Percentiles rank a stretch among this genome's conserved stretches.
Conservation (phyloP, 768 basidiomycete genomes). For the Favolaschia claudopus region DNA sequence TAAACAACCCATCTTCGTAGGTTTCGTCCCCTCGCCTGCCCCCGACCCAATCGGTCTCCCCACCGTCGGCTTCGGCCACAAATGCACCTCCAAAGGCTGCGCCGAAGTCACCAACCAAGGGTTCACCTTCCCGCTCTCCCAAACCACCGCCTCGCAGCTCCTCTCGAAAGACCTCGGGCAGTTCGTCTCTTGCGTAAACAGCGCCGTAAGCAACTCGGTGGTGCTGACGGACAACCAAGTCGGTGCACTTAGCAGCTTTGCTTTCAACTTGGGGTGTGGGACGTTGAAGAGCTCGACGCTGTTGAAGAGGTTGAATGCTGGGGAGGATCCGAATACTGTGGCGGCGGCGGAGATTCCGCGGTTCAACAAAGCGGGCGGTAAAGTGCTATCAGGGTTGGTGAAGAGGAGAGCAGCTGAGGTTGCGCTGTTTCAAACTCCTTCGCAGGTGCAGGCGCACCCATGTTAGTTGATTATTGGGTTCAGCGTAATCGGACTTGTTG, state of each 20-base stretch:
- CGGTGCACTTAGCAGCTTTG: conserved; percentile 35
- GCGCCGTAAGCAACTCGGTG: conserved; percentile 32
- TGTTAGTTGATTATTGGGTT: conserved; percentile 20
- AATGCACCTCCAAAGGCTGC: conserved; percentile 33
- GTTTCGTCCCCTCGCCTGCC: conserved; percentile 35
- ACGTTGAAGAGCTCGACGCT: conserved; percentile 35
- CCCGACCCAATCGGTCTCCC: conserved; percentile 41
- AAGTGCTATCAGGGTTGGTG: conserved; percentile 32
- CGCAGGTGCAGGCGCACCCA: conserved; percentile 35
- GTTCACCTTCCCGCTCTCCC: conserved; percentile 35
- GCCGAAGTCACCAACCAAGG: conserved; percentile 26
- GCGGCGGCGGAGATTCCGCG: conserved; percentile 35
- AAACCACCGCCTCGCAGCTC: conserved; percentile 35
- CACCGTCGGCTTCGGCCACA: conserved; percentile 41
- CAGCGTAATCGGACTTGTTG: no score
- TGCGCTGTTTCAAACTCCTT: conserved; percentile 36
- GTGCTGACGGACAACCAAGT: conserved; percentile 39
- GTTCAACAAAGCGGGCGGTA: conserved; percentile 39
- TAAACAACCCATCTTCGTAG: no score
- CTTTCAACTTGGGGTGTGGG: conserved; percentile 39
- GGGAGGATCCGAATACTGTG: conserved; percentile 39
- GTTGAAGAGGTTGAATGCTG: conserved; percentile 36
- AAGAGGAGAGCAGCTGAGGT: conserved; percentile 38
- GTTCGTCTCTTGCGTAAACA: conserved; percentile 36
- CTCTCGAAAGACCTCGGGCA: conserved; percentile 33